phyloP scores from a whole-genome alignment of 164 flowering plant genomes.

The Berberis vulgaris region DNA sequence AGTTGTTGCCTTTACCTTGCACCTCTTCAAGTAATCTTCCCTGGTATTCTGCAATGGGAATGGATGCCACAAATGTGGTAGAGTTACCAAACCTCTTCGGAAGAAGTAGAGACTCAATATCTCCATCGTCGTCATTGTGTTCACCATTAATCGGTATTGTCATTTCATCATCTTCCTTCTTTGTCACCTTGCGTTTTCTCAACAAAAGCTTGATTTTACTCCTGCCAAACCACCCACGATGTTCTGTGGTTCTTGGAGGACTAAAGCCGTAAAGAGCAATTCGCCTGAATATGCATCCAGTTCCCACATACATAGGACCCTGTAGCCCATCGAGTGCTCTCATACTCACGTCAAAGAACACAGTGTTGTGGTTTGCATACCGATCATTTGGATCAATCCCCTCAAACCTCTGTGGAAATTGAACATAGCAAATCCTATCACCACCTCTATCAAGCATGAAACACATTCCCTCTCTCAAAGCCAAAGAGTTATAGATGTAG shows the following conservation, averaged over 20 bases:
- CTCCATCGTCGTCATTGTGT: slow-evolving; percentile 34
- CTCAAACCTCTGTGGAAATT: slow-evolving; percentile 93
- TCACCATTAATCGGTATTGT: slow-evolving; percentile 33
- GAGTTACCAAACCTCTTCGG: slow-evolving; percentile 83
- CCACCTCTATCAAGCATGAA: slow-evolving; percentile 95
- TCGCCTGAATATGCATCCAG: slow-evolving; percentile 87
- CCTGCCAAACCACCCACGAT: slow-evolving; percentile 69
- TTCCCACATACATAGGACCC: slow-evolving; percentile 97
- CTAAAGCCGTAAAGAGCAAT: slow-evolving; percentile 82
- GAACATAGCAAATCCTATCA: slow-evolving; percentile 82
- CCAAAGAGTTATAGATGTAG: slow-evolving; percentile 73
- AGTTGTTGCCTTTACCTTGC: slow-evolving; percentile 40
- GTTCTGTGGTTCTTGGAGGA: slow-evolving; percentile 88
- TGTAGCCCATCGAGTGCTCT: slow-evolving; percentile 87
- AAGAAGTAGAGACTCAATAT: slow-evolving; percentile 45
- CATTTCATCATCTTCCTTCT: slow-evolving; percentile 41
- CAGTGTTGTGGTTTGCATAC: slow-evolving; percentile 89
- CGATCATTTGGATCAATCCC: slow-evolving; percentile 89
- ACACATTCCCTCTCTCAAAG: slow-evolving; percentile 93
- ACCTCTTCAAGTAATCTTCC: slow-evolving; percentile 73
- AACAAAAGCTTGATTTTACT: slow-evolving; percentile 39
- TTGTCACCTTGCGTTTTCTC: slow-evolving; percentile 29
- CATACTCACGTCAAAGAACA: slow-evolving; percentile 89
- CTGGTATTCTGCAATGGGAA: slow-evolving; percentile 82
- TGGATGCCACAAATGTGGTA: slow-evolving; percentile 48